Evolutionary conservation across 1,284 basidiomycete species (phyloP), one percentile per base, ranked within the genome.

Genomic region (Boletellus sp.): DNA sequence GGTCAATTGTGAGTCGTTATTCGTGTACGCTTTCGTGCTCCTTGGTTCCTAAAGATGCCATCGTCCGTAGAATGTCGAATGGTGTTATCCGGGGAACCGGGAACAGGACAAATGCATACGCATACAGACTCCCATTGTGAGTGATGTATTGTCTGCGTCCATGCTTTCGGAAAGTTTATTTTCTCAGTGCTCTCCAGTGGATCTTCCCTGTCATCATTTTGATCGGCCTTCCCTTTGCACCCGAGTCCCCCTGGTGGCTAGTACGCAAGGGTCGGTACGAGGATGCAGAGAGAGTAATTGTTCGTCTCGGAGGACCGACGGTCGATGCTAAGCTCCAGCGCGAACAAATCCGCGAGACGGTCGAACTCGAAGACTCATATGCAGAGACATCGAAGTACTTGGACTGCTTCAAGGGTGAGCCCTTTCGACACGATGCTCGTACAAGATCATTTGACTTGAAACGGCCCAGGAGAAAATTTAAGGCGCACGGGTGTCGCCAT

Each of bases 221-320:
- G 35, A 32, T 51, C 0, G 64, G 63, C 13, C 57, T 68, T 24
- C 61, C 63, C 0, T 74, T 80, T 58, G 71, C 82, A 4, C 82
- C 82, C 1, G 80, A 85, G 60, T 82, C 79, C 0, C 83, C 83
- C 18, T 77, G 85, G 62, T 86, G 81, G 80, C 70, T 85, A 12
- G 74, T 84, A 33, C 74, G 75, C 28, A 77, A 77, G 51, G 80
- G 79, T 6, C 69, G 77, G 4, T 64, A 70, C 3, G 77, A 80
- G 5, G 76, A 82, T 35, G 82, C 83, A 0, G 69, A 71, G 42
- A 65, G 58, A 5, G 73, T 83, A 35, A 61, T 85, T 8, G 63
- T 60, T 7, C 78, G 76, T 30, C 52, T 68, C 10, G 66, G 61
- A 30, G 66, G 64, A 15, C 54, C 47, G 10, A 57, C 55, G 1